Conservation (phyloP, 2,329 filamentous ascomycete genomes). For the Alternaria tenuissima region DNA sequence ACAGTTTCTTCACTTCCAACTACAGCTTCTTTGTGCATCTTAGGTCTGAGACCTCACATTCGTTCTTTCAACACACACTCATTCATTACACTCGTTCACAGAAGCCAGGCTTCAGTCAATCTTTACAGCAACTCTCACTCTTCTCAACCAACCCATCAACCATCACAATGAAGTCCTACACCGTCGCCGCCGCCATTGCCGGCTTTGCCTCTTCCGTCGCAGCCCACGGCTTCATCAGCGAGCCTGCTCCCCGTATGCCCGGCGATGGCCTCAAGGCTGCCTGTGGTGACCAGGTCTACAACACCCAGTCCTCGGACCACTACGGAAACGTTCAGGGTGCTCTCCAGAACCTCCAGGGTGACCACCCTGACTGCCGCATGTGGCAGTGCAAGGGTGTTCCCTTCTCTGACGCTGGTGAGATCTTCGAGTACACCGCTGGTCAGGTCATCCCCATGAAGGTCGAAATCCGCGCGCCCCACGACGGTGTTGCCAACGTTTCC, state of each 20-base stretch:
- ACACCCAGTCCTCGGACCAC: conserved; percentile 62
- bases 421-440: conserved; percentile 61
- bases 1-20: conserved; percentile 33
- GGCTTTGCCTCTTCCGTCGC: conserved; percentile 57
- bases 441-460: conserved; percentile 57
- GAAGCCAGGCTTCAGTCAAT: conserved; percentile 46
- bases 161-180: conserved; percentile 55
- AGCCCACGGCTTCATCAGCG: conserved; percentile 63
- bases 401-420: conserved; percentile 61
- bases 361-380: conserved; percentile 62
- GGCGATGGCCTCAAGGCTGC: conserved; percentile 61
- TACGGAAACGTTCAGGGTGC: conserved; percentile 66
- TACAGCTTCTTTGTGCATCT: conserved; percentile 36
- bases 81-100: conserved; percentile 40
- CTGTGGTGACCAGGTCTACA: conserved; percentile 64
- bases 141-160: conserved; percentile 24
- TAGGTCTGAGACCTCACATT: conserved; percentile 52
- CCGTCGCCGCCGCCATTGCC: conserved; percentile 53
- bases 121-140: conserved; percentile 25
- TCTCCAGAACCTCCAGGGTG: conserved; percentile 56
- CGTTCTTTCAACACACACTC: conserved; percentile 42
- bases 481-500: conserved; percentile 65
- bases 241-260: conserved; percentile 59
- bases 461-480: conserved; percentile 62
- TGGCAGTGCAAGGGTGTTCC: conserved; percentile 68